Percentiles rank a stretch among this genome's conserved stretches.
These are phyloP conservation scores for Liquidambar formosana DNA, from an alignment of 164 flowering plant species.

Conservation along the genomic window DNA sequence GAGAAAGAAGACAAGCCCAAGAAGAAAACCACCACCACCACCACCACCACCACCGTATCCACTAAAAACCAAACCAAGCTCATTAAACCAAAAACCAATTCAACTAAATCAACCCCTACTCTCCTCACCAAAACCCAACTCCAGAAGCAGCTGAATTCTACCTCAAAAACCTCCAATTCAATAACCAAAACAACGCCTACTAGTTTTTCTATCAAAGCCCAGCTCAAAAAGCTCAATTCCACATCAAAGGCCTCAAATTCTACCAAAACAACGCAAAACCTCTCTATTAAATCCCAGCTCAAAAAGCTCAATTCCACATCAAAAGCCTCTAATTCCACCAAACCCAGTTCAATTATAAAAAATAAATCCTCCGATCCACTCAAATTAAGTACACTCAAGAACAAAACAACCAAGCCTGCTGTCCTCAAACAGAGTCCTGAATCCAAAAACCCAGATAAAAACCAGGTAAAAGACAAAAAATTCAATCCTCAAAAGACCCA, in stretches of 20 bases:
- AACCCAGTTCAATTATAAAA: conserved; percentile 18
- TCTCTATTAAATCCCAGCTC: conserved; percentile 27
- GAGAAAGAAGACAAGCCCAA: conserved; percentile 23
- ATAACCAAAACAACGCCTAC: conserved; percentile 6
- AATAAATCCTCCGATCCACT: conserved; percentile 57
- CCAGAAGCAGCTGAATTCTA: conserved; percentile 51
- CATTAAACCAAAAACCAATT: conserved; percentile 22
- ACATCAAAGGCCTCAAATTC: conserved; percentile 29
- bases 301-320: conserved; percentile 64
- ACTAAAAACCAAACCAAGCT: conserved; percentile 43
- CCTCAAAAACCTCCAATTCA: conserved; percentile 28
- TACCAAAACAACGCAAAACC: background rate
- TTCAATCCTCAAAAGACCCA: conserved; percentile 13
- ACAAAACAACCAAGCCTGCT: conserved; percentile 47
- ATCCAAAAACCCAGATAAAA: conserved; percentile 18
- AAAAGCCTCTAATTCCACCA: conserved; percentile 44
- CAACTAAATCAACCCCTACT: conserved; percentile 15
- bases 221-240: conserved; percentile 49
- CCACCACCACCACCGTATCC: conserved; percentile 14
- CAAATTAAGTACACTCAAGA: conserved; percentile 42
- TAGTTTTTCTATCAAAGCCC: conserved; percentile 15
- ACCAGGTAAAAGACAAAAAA: conserved; percentile 18
- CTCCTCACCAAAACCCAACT: conserved; percentile 26
- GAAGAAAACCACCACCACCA: conserved; percentile 17
- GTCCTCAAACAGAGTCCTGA: conserved; percentile 21